These are phyloP conservation scores for Phytophthora parvispora DNA, from an alignment of 352 stramenopile genomes.

Conservation along the genomic window DNA sequence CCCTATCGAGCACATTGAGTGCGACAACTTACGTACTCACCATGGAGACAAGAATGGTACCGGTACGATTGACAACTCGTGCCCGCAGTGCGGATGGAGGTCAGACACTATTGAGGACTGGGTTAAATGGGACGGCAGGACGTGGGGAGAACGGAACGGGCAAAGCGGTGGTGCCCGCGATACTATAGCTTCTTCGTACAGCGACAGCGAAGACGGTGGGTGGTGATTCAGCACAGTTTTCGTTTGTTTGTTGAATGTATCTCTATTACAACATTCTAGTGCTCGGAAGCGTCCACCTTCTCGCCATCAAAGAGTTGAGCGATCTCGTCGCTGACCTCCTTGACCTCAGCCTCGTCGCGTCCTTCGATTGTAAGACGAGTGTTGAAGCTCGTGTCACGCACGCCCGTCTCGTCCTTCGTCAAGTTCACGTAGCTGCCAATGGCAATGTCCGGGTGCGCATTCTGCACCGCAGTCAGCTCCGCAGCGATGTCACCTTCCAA, in stretches of 20 bases:
- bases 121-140: background rate
- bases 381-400: slow-evolving; percentile 71
- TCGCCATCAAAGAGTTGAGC: slow-evolving; percentile 37
- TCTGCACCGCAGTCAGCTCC: slow-evolving; percentile 71
- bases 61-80: too few species aligned
- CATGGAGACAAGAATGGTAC: too few species aligned
- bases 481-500: slow-evolving; percentile 78
- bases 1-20: too few species aligned
- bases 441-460: slow-evolving; percentile 67
- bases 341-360: slow-evolving; percentile 58
- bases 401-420: slow-evolving; percentile 64
- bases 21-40: too few species aligned
- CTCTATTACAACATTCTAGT: slow-evolving; percentile 20
- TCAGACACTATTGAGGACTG: too few species aligned
- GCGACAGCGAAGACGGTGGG: background rate
- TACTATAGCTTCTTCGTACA: background rate
- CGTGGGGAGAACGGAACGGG: background rate
- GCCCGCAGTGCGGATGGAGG: too few species aligned
- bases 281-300: slow-evolving; percentile 8
- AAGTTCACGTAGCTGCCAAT: slow-evolving; percentile 92
- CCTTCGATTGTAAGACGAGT: slow-evolving; percentile 78
- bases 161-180: too few species aligned
- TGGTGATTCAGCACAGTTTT: too few species aligned
- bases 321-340: slow-evolving; percentile 62
- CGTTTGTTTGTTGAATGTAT: background rate